Percentiles rank a stretch among this genome's conserved stretches.
Conservation (phyloP, 176 grass and related monocot genomes). For the Ananas comosus region DNA sequence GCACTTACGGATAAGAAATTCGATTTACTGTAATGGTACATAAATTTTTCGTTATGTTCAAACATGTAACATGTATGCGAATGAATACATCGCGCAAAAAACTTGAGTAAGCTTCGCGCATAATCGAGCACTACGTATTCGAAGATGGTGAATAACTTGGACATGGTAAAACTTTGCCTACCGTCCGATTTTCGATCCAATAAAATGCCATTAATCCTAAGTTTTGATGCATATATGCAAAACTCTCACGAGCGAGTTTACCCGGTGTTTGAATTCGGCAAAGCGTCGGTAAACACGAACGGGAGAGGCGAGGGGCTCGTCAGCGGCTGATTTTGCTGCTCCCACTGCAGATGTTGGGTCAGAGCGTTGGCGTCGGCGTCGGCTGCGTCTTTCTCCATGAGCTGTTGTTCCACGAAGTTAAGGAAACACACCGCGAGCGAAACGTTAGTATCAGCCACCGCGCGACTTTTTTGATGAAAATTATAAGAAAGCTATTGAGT, state of each 20-base stretch:
- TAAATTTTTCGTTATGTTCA: background rate
- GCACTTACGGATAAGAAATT: conserved; percentile 11
- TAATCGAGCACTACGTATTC: too few species aligned
- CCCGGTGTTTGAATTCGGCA: conserved; percentile 34
- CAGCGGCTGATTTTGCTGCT: conserved; percentile 25
- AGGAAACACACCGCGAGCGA: conserved; percentile 8
- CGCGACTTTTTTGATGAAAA: background rate
- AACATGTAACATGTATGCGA: too few species aligned
- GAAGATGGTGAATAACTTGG: too few species aligned
- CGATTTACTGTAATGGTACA: background rate
- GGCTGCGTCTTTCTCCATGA: conserved; percentile 30
- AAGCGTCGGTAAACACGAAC: conserved; percentile 16
- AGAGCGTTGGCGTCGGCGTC: conserved; percentile 32
- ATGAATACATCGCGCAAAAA: background rate
- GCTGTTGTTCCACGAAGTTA: conserved; percentile 13
- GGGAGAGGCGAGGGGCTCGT: conserved; percentile 19
- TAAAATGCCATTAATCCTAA: background rate
- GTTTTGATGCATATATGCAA: background rate
- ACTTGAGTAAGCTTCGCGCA: background rate
- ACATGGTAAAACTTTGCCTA: too few species aligned
- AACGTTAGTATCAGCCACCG: background rate
- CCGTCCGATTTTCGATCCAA: too few species aligned
- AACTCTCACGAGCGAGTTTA: conserved; percentile 7
- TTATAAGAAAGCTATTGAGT: background rate
- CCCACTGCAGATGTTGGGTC: conserved; percentile 4